Percentiles rank a stretch among this genome's conserved stretches.
Evolutionary conservation across 2,329 filamentous ascomycete genomes (phyloP).

Genomic region (Aureobasidium leucospermi): DNA sequence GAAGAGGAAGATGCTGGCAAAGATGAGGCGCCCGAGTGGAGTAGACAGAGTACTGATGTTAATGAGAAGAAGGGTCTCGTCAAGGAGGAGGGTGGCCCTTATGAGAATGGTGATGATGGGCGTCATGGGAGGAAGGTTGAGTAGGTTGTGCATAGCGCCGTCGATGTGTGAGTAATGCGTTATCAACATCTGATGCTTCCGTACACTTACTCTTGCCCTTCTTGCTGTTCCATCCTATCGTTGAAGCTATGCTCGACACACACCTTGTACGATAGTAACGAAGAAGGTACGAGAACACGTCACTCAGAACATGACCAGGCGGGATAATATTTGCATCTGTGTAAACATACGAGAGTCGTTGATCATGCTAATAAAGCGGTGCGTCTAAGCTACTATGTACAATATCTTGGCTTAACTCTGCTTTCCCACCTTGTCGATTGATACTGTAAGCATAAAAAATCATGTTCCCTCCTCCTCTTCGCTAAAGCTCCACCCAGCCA

Average conservation of each 20-base stretch:
- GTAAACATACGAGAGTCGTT: neutral
- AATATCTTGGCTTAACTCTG: neutral
- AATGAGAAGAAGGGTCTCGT: slow-evolving; percentile 53
- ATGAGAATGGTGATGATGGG: slow-evolving; percentile 30
- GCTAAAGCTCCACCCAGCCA: neutral
- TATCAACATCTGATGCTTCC: neutral
- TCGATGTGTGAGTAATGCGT: neutral
- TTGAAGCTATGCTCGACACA: no score
- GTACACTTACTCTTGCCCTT: neutral
- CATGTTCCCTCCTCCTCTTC: neutral
- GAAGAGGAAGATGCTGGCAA: slow-evolving; percentile 54
- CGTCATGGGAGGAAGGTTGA: slow-evolving; percentile 25
- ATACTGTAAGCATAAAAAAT: neutral
- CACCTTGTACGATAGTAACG: no score
- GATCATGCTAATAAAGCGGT: neutral
- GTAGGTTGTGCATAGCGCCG: neutral
- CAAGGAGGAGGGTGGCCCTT: slow-evolving; percentile 35
- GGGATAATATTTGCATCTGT: no score
- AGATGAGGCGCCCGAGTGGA: slow-evolving; percentile 56
- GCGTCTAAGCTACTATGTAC: neutral
- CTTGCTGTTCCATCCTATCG: no score
- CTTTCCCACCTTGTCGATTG: neutral
- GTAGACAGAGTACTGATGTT: slow-evolving; percentile 46
- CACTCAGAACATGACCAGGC: no score
- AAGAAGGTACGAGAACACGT: no score